Conservation (phyloP, 139 green algal genomes). For the Parachlorella kessleri region DNA sequence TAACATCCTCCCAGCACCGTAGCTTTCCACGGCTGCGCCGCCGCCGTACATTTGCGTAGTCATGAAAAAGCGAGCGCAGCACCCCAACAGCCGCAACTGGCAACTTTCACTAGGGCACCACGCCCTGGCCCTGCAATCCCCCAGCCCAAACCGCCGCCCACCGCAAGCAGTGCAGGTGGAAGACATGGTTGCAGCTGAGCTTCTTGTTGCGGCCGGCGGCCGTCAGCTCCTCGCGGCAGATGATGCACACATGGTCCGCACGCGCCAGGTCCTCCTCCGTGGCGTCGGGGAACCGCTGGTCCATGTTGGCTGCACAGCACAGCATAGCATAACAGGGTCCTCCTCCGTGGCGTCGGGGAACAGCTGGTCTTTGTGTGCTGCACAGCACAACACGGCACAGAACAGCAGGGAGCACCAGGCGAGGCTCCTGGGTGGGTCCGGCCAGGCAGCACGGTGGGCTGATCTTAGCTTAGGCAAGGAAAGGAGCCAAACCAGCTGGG, state of each 20-base stretch:
- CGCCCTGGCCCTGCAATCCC: background rate
- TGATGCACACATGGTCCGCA: slow-evolving; percentile 94
- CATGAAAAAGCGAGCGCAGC: too few species aligned
- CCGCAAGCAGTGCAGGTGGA: slow-evolving; percentile 96
- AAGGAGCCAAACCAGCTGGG: too few species aligned
- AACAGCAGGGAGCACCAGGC: too few species aligned
- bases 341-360: slow-evolving; percentile 89
- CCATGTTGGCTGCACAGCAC: slow-evolving; percentile 79
- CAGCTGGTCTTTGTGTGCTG: slow-evolving; percentile 88
- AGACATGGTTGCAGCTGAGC: slow-evolving; percentile 92
- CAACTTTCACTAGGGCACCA: background rate
- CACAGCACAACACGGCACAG: background rate
- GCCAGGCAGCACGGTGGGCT: too few species aligned
- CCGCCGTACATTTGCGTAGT: too few species aligned
- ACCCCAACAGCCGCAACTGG: background rate
- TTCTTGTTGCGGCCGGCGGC: slow-evolving; percentile 80
- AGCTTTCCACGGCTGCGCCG: too few species aligned
- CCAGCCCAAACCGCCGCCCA: slow-evolving; percentile 18
- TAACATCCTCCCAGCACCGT: too few species aligned
- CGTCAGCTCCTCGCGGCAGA: slow-evolving; percentile 95
- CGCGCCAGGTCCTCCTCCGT: slow-evolving; percentile 85
- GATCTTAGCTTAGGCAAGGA: too few species aligned
- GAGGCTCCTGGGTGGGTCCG: too few species aligned
- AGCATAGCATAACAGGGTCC: slow-evolving; percentile 66
- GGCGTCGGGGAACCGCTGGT: slow-evolving; percentile 88